phyloP scores from a whole-genome alignment of 352 stramenopile species.

The Phytophthora hibernalis region DNA sequence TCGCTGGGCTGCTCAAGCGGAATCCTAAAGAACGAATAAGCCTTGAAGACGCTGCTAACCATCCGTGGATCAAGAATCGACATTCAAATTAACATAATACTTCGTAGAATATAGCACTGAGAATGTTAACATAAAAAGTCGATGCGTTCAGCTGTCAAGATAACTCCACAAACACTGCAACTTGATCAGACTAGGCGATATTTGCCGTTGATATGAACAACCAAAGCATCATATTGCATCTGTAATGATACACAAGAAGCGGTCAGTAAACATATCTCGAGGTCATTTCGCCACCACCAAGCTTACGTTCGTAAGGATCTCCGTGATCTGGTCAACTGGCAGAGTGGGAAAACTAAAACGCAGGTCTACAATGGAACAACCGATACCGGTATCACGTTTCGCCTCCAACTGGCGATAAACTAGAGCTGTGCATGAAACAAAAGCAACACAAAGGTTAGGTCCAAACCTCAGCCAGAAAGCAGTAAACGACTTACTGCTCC shows the following conservation, averaged over 20 bases:
- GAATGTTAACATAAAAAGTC: conserved; percentile 15
- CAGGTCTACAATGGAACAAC: conserved; percentile 59
- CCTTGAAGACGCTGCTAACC: conserved; percentile 54
- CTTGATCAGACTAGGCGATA: conserved; percentile 59
- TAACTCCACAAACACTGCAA: background rate
- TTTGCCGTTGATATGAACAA: conserved; percentile 60
- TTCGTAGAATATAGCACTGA: too few species aligned
- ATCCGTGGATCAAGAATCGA: conserved; percentile 68
- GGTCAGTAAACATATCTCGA: conserved; percentile 7
- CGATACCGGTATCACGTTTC: conserved; percentile 35
- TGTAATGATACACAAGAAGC: conserved; percentile 24
- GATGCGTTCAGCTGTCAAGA: background rate
- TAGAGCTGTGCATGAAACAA: conserved; percentile 37
- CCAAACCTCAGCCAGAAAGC: background rate
- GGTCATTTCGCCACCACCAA: background rate
- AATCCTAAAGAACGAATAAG: conserved; percentile 70
- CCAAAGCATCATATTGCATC: conserved; percentile 74
- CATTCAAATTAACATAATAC: conserved; percentile 32
- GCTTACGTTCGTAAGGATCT: conserved; percentile 68
- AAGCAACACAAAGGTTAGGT: conserved; percentile 5
- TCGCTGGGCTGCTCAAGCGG: conserved; percentile 59
- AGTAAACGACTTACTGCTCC: conserved; percentile 46
- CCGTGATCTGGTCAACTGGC: conserved; percentile 53
- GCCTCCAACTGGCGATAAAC: conserved; percentile 52
- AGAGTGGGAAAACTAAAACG: conserved; percentile 66